Evolutionary conservation across 305 asterid species (phyloP).

Genomic region (Fraxinus floribunda): DNA sequence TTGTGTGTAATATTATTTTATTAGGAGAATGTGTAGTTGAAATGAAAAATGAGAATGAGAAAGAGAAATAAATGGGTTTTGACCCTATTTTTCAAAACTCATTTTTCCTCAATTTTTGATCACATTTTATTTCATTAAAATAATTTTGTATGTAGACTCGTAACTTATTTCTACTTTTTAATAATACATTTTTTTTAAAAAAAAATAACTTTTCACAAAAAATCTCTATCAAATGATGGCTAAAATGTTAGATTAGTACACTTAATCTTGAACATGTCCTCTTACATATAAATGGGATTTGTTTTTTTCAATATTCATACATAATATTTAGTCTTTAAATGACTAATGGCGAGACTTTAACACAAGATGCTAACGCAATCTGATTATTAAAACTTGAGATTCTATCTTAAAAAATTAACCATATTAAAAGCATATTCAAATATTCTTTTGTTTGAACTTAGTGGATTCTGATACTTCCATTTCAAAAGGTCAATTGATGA

Average conservation of each 20-base stretch:
- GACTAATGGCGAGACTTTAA: background rate
- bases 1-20: no score
- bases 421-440: background rate
- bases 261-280: background rate
- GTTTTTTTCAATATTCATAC: background rate
- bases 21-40: no score
- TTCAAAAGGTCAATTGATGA: background rate
- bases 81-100: background rate
- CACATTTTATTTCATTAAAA: background rate
- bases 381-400: background rate
- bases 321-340: background rate
- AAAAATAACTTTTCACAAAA: background rate
- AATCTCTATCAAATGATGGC: background rate
- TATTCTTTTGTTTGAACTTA: background rate
- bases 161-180: background rate
- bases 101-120: background rate
- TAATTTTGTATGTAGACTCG: background rate
- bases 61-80: no score
- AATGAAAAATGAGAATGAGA: no score
- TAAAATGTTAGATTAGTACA: background rate
- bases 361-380: background rate
- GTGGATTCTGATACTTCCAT: background rate
- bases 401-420: background rate
- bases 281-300: background rate
- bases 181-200: no score